phyloP scores from a whole-genome alignment of 345 rosid genomes.

The Zanthoxylum bungeanum region DNA sequence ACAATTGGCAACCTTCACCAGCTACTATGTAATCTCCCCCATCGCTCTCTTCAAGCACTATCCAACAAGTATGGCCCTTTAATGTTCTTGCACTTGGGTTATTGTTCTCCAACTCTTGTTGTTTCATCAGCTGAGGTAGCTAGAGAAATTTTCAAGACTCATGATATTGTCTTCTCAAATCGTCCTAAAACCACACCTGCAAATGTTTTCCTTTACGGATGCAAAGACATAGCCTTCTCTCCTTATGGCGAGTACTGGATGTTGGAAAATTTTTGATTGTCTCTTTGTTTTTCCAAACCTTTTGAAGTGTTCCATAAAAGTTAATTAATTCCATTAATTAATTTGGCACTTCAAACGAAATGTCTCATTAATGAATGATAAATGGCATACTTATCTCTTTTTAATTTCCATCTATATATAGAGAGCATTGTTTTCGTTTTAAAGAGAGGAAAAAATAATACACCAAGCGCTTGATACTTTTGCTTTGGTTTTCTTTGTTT shows the following conservation, averaged over 20 bases:
- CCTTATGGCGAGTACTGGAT: conserved; percentile 28
- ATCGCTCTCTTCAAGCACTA: conserved; percentile 8
- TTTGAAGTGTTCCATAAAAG: too few relatives aligned
- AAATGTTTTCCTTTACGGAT: conserved; percentile 2
- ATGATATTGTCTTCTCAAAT: conserved; percentile 15
- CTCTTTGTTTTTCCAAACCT: too few relatives aligned
- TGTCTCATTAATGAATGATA: too few relatives aligned
- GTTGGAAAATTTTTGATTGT: too few relatives aligned
- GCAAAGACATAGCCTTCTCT: conserved; percentile 9
- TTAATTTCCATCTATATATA: too few relatives aligned
- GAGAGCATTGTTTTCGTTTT: too few relatives aligned
- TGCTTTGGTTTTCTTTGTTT: too few relatives aligned
- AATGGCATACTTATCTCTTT: too few relatives aligned
- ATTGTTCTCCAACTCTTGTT: conserved; percentile 17
- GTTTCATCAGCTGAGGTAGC: conserved; percentile 24
- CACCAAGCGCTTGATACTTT: too few relatives aligned
- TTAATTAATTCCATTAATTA: too few relatives aligned
- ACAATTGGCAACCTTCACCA: conserved; percentile 27
- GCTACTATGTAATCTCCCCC: conserved; percentile 1
- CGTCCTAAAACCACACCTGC: conserved; percentile 15
- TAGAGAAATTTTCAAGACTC: conserved; percentile 16
- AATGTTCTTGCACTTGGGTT: conserved; percentile 17
- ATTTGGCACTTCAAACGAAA: too few relatives aligned
- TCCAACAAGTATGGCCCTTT: conserved; percentile 19
- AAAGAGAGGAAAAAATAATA: too few relatives aligned